Evolutionary conservation across 2,329 filamentous ascomycete species (phyloP).

Genomic region (Knufia fluminis): DNA sequence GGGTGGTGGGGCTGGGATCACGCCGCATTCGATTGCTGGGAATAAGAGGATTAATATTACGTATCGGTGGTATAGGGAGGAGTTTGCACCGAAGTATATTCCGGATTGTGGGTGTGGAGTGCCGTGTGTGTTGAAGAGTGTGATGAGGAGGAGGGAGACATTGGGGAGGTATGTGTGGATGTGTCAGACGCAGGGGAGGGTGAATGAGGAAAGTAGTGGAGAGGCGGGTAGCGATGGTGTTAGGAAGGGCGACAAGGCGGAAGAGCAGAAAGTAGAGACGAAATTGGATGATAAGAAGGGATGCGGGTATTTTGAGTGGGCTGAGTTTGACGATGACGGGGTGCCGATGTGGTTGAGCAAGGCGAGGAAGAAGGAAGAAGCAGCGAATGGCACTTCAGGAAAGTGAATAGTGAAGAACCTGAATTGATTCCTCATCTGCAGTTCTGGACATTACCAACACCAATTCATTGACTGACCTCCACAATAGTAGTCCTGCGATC

Average conservation of each 20-base stretch:
- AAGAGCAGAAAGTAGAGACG: constrained; percentile 18
- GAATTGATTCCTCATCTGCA: no score
- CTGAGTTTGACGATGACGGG: constrained; percentile 76
- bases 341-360: constrained; percentile 54
- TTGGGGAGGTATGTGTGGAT: constrained; percentile 85
- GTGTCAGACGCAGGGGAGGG: constrained; percentile 65
- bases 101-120: constrained; percentile 69
- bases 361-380: background rate
- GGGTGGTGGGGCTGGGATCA: constrained; percentile 44
- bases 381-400: background rate
- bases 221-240: constrained; percentile 3
- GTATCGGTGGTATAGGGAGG: constrained; percentile 74
- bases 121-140: constrained; percentile 62
- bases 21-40: constrained; percentile 73
- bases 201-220: constrained; percentile 27
- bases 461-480: no score
- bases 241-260: background rate
- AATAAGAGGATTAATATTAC: constrained; percentile 86
- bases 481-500: no score
- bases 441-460: no score
- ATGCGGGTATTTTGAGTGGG: constrained; percentile 78
- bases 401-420: no score
- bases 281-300: constrained; percentile 33
- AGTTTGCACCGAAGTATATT: constrained; percentile 66
- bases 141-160: constrained; percentile 67